These are phyloP conservation scores for Ceriops tagal DNA, from an alignment of 345 rosid genomes.

Conservation along the genomic window DNA sequence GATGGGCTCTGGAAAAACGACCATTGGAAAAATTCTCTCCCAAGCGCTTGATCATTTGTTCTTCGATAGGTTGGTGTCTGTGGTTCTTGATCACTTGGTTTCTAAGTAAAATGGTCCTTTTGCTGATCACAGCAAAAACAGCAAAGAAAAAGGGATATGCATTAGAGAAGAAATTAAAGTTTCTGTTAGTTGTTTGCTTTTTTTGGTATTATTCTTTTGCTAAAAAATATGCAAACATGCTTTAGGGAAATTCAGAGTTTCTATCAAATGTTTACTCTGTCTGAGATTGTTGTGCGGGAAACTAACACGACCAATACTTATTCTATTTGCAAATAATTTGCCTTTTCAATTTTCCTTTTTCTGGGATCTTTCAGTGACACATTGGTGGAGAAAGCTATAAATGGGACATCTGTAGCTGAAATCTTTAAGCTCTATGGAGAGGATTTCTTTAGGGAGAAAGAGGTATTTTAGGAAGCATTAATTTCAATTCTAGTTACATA, in stretches of 20 bases:
- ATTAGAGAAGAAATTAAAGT: neutral
- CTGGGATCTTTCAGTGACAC: conserved; percentile 48
- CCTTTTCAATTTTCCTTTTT: neutral
- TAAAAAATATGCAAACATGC: too few relatives aligned
- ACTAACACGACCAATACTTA: too few relatives aligned
- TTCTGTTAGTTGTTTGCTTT: neutral
- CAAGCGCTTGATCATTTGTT: conserved; percentile 69
- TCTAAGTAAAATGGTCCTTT: neutral
- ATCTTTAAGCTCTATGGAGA: conserved; percentile 82
- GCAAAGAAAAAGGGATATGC: neutral
- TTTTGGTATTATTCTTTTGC: neutral
- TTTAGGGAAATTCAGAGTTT: too few relatives aligned
- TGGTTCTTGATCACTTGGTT: neutral
- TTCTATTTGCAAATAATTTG: neutral
- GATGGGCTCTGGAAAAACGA: conserved; percentile 99
- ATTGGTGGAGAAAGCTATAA: conserved; percentile 57
- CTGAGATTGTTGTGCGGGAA: too few relatives aligned
- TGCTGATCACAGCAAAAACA: neutral
- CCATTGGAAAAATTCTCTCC: conserved; percentile 78
- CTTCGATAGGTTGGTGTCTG: conserved; percentile 64
- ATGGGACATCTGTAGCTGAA: conserved; percentile 71
- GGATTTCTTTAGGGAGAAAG: conserved; percentile 76
- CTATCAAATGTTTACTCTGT: too few relatives aligned
- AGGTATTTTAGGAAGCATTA: conserved; percentile 42
- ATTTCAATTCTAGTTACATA: too few relatives aligned